phyloP scores from a whole-genome alignment of 2,329 filamentous ascomycete genomes.

The Epichloe festucae region DNA sequence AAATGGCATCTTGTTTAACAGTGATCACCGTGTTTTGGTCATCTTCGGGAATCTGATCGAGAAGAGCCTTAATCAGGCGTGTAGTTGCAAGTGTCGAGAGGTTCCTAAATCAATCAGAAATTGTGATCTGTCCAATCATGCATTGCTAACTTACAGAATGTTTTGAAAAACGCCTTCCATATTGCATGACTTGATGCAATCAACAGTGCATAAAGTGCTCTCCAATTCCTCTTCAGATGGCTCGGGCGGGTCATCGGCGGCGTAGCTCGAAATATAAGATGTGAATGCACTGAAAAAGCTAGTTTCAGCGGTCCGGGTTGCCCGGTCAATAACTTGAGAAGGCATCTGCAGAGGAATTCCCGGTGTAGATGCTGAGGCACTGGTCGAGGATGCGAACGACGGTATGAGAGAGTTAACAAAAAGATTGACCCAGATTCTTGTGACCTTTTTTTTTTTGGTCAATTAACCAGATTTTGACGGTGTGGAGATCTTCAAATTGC shows the following conservation, averaged over 20 bases:
- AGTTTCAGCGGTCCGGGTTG: constrained; percentile 61
- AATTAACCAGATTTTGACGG: constrained; percentile 8
- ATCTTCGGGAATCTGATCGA: constrained; percentile 80
- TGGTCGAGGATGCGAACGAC: constrained; percentile 54
- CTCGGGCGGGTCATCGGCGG: constrained; percentile 92
- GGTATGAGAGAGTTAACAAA: constrained; percentile 92
- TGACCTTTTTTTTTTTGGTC: constrained; percentile 41
- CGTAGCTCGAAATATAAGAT: constrained; percentile 96
- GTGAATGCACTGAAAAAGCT: constrained; percentile 91
- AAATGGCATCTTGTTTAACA: constrained; percentile 73
- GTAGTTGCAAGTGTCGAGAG: constrained; percentile 21
- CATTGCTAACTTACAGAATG: constrained; percentile 49
- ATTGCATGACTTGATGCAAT: constrained; percentile 83
- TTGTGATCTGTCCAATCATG: background rate
- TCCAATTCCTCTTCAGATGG: constrained; percentile 95
- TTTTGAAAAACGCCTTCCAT: constrained; percentile 74
- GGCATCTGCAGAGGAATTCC: constrained; percentile 83
- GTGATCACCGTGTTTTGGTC: constrained; percentile 64
- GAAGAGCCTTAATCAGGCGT: constrained; percentile 50
- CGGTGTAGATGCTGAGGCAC: constrained; percentile 56
- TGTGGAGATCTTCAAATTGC: constrained; percentile 18
- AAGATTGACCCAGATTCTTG: constrained; percentile 86
- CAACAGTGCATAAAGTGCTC: constrained; percentile 85
- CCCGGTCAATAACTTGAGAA: constrained; percentile 84
- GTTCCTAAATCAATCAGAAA: constrained; percentile 16